Percentiles rank a stretch among this genome's conserved stretches.
Evolutionary conservation across 306 rosid species (phyloP).

Genomic region (Cyclanthera cordifolia): DNA sequence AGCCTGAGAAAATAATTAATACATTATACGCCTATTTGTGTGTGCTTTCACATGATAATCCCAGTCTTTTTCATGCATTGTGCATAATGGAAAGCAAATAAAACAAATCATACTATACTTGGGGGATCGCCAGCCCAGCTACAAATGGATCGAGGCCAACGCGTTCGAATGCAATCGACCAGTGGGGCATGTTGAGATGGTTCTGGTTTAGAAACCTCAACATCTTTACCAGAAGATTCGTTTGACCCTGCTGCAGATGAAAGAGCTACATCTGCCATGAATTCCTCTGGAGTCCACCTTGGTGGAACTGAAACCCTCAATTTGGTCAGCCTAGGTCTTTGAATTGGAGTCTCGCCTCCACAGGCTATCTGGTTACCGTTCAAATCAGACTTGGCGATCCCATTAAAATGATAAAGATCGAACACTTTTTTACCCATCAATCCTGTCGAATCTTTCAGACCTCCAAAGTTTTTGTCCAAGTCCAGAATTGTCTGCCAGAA

Average conservation of each 20-base stretch:
- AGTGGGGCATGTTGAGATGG: constrained; percentile 85
- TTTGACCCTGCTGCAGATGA: constrained; percentile 42
- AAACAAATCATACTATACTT: constrained; percentile 61
- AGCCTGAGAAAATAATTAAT: background rate
- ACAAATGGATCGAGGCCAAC: constrained; percentile 86
- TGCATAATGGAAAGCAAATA: constrained; percentile 6
- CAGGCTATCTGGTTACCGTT: constrained; percentile 51
- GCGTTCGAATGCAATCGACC: constrained; percentile 89
- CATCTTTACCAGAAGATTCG: constrained; percentile 43
- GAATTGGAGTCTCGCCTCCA: constrained; percentile 68
- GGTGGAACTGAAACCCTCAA: constrained; percentile 91
- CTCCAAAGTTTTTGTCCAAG: constrained; percentile 75
- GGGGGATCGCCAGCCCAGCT: constrained; percentile 89
- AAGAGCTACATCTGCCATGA: constrained; percentile 65
- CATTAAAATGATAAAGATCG: constrained; percentile 84
- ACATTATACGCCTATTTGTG: constrained; percentile 1
- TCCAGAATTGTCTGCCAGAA: constrained; percentile 94
- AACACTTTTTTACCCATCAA: constrained; percentile 93
- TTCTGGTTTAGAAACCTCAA: constrained; percentile 61
- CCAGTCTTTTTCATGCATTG: constrained; percentile 8
- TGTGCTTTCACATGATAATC: background rate
- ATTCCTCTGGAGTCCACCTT: constrained; percentile 96
- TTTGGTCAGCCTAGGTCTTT: constrained; percentile 82
- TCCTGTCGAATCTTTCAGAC: constrained; percentile 88
- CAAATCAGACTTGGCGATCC: constrained; percentile 89